Evolutionary conservation across 768 basidiomycete species (phyloP), one percentile per base, ranked within the genome.

Genomic region (Atractiella rhizophila): DNA sequence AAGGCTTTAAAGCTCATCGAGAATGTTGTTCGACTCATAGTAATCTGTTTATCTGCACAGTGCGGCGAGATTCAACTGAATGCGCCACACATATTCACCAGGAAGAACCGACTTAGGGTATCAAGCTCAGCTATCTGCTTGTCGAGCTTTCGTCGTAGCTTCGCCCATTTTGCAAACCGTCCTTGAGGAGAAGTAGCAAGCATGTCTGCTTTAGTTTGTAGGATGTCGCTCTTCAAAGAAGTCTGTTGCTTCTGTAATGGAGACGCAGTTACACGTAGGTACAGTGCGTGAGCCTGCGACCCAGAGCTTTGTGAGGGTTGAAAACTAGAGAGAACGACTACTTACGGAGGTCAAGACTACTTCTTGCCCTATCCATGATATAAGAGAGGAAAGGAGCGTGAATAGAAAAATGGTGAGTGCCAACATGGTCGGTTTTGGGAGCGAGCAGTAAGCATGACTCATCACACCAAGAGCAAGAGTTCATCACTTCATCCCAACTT

Each of bases 121-220:
- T 96, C 86, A 4, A 96, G 65, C 41, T 98, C 85, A 29, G 72
- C 69, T 15, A 91, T 59, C 16, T 76, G 80, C 60, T 88, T 94
- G 63, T 96, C 88, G 33, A 94, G 71, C 50, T 69, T 80, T 49
- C 91, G 62, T 51, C 78, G 63, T 55, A 96, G 62, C 62, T 83
- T 85, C 35, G 88, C 88, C 88, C 91, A 96, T 62, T 83, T 94
- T 16, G 85, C 81, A 57, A 98, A 98, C 54, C 96, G 80, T 55
- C 94, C 86, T 56, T 96, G 91, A 15, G 83, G 78, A 52, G 79
- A 83, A 26, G 85, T 96, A 56, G 73, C 72, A 47, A 76, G 58
- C 3, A 96, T 70, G 56, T 94, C 82, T 20, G 76, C 66, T 60
- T 86, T 86, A 28, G 71, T 74, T 23, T 62, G 57, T 32, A 94